phyloP scores from a whole-genome alignment of 2,329 filamentous ascomycete species.

The Huntiella moniliformis region DNA sequence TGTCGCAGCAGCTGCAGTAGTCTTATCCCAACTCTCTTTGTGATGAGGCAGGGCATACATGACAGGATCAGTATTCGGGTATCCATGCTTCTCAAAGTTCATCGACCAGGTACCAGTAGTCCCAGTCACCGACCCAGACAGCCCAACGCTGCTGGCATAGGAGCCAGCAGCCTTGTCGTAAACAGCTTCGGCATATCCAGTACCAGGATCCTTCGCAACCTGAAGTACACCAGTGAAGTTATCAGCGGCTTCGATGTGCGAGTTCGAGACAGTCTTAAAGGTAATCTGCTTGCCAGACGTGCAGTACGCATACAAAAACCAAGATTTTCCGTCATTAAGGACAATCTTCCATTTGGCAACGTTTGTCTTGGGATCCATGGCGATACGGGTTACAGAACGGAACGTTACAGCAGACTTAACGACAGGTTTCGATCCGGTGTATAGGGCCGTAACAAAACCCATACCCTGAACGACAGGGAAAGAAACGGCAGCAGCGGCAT shows the following conservation, averaged over 20 bases:
- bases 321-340: slow-evolving; percentile 53
- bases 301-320: slow-evolving; percentile 62
- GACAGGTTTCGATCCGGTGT: slow-evolving; percentile 48
- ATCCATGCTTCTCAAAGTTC: slow-evolving; percentile 52
- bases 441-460: slow-evolving; percentile 66
- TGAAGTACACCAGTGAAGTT: slow-evolving; percentile 67
- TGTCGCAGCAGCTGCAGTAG: slow-evolving; percentile 30
- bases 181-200: slow-evolving; percentile 34
- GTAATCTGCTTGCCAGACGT: slow-evolving; percentile 40
- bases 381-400: slow-evolving; percentile 40
- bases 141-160: slow-evolving; percentile 45
- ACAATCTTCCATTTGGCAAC: slow-evolving; percentile 59
- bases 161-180: slow-evolving; percentile 62
- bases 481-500: slow-evolving; percentile 40
- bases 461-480: slow-evolving; percentile 83
- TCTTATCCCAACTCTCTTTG: slow-evolving; percentile 48
- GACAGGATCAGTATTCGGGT: slow-evolving; percentile 39
- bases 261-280: slow-evolving; percentile 49
- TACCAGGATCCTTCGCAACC: slow-evolving; percentile 52
- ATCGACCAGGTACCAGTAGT: slow-evolving; percentile 53
- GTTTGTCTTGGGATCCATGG: slow-evolving; percentile 37
- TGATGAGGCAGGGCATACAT: slow-evolving; percentile 89
- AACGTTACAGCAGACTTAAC: slow-evolving; percentile 63
- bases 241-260: slow-evolving; percentile 41
- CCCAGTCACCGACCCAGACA: slow-evolving; percentile 44